phyloP scores from a whole-genome alignment of 768 basidiomycete species.

The Boletus patriciae region DNA sequence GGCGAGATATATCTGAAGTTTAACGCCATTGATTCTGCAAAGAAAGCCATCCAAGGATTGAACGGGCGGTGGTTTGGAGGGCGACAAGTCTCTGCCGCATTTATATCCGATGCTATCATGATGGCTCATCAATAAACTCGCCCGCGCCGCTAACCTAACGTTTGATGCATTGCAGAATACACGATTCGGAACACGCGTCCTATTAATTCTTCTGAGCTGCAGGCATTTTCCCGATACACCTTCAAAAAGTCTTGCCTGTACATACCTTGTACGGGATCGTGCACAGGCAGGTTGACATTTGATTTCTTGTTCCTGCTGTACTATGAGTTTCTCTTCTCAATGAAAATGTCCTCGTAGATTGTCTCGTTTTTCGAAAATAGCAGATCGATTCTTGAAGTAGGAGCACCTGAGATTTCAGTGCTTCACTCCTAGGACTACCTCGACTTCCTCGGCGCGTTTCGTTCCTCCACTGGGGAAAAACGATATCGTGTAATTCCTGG shows the following conservation, averaged over 20 bases:
- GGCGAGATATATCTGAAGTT: slow-evolving; percentile 99
- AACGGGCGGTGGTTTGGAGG: slow-evolving; percentile 98
- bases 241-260: slow-evolving; percentile 35
- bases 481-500: neutral
- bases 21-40: slow-evolving; percentile 71
- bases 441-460: neutral
- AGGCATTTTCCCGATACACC: slow-evolving; percentile 31
- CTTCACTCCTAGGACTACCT: neutral
- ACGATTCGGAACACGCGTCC: slow-evolving; percentile 16
- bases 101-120: slow-evolving; percentile 94
- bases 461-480: neutral
- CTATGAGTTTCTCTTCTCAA: slow-evolving; percentile 33
- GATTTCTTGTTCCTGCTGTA: slow-evolving; percentile 33
- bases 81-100: slow-evolving; percentile 79
- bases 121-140: slow-evolving; percentile 73
- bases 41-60: slow-evolving; percentile 82
- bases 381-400: slow-evolving; percentile 24
- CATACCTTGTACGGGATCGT: slow-evolving; percentile 31
- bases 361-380: slow-evolving; percentile 22
- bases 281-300: slow-evolving; percentile 42
- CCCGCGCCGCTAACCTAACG: slow-evolving; percentile 25
- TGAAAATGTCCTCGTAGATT: slow-evolving; percentile 37
- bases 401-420: slow-evolving; percentile 8
- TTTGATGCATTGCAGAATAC: slow-evolving; percentile 31
- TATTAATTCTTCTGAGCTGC: slow-evolving; percentile 35